A percentile compares a stretch with the other conserved stretches of the same genome.
phyloP scores from a whole-genome alignment of 305 asterid species.

The Fraxinus sp. region DNA sequence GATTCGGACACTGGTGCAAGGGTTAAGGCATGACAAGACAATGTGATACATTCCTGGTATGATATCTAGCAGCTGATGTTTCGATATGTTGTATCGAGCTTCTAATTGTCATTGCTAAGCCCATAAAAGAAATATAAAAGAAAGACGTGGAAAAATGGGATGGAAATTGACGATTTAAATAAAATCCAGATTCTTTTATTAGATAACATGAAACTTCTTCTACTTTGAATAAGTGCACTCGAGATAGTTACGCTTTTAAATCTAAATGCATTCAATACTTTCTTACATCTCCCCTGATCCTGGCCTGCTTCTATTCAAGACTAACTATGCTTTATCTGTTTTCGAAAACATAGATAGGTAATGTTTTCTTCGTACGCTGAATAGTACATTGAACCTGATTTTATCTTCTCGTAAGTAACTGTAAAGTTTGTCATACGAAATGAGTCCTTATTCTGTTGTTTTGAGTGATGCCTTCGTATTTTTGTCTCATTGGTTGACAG shows the following conservation, averaged over 20 bases:
- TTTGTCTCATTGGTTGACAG: background rate
- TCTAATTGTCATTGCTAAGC: background rate
- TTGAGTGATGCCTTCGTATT: background rate
- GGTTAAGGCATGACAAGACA: conserved; percentile 22
- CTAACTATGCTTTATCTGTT: background rate
- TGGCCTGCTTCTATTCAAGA: background rate
- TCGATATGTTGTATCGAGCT: background rate
- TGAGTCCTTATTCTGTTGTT: background rate
- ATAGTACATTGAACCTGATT: background rate
- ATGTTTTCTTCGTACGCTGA: background rate
- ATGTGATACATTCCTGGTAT: background rate
- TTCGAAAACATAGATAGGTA: background rate
- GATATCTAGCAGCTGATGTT: background rate
- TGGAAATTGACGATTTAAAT: background rate
- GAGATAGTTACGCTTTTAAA: background rate
- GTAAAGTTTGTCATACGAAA: background rate
- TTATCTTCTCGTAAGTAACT: background rate
- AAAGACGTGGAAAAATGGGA: background rate
- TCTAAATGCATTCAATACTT: background rate
- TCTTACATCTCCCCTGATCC: background rate
- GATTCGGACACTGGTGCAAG: conserved; percentile 30
- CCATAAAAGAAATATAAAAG: background rate
- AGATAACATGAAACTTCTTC: background rate
- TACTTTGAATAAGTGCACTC: background rate
- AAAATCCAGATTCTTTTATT: background rate